Evolutionary conservation across 1,139 yeast species (phyloP).

Genomic region (Candida dubliniensis): DNA sequence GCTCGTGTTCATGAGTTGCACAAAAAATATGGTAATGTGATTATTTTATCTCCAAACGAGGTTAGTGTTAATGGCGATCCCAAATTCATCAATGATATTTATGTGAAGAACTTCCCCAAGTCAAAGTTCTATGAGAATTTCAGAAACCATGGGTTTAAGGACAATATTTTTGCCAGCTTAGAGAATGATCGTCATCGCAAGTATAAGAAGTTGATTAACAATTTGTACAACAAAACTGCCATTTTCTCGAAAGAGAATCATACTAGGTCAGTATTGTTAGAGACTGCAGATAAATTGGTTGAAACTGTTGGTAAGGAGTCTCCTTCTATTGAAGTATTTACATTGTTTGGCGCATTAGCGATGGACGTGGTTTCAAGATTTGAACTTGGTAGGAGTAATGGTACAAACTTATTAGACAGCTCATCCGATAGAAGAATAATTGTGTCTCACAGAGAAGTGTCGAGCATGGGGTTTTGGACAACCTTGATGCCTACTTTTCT

Average conservation of each 20-base stretch:
- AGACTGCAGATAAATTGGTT: constrained; percentile 28
- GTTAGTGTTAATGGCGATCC: constrained; percentile 56
- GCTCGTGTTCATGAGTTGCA: constrained; percentile 52
- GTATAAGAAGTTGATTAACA: constrained; percentile 48
- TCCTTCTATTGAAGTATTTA: constrained; percentile 54
- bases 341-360: constrained; percentile 67
- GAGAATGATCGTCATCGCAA: constrained; percentile 50
- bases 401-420: constrained; percentile 41
- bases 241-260: constrained; percentile 33
- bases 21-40: constrained; percentile 55
- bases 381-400: constrained; percentile 53
- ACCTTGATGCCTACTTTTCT: constrained; percentile 57
- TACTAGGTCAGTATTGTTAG: constrained; percentile 25
- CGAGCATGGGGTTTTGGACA: constrained; percentile 71
- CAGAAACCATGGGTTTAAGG: constrained; percentile 51
- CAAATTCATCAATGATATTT: constrained; percentile 54
- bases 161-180: constrained; percentile 59
- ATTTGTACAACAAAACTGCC: constrained; percentile 51
- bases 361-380: constrained; percentile 68
- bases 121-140: constrained; percentile 62
- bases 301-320: constrained; percentile 29
- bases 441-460: constrained; percentile 51
- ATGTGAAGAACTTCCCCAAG: constrained; percentile 60
- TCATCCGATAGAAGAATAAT: constrained; percentile 45
- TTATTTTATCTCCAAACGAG: constrained; percentile 62